phyloP scores from a whole-genome alignment of 768 basidiomycete species.

The Tulasnella sp. region DNA sequence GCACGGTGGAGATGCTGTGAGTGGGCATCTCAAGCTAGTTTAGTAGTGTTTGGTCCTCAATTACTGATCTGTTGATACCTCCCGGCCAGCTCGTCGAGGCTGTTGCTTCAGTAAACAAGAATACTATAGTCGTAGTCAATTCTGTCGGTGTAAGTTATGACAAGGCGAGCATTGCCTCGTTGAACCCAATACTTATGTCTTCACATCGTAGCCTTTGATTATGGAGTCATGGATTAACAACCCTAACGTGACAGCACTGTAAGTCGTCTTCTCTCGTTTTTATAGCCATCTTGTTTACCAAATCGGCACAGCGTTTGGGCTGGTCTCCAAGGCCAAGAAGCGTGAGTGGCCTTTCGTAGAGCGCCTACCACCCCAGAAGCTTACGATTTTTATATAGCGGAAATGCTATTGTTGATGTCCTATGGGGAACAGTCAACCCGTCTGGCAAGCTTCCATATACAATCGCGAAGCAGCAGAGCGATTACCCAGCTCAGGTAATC shows the following conservation, averaged over 20 bases:
- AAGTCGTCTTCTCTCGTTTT: background rate
- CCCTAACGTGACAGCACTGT: conserved; percentile 13
- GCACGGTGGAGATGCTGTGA: conserved; percentile 27
- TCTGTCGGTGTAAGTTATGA: conserved; percentile 13
- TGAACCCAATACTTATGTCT: no score
- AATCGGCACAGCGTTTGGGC: conserved; percentile 1
- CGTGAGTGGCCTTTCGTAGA: background rate
- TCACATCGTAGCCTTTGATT: conserved; percentile 9
- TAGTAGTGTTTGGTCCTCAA: background rate
- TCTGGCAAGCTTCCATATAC: conserved; percentile 33
- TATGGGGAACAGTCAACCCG: conserved; percentile 33
- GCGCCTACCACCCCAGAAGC: no score
- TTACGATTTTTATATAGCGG: conserved; percentile 19
- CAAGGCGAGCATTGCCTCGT: background rate
- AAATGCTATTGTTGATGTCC: conserved; percentile 31
- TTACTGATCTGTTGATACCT: background rate
- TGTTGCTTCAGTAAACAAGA: conserved; percentile 25
- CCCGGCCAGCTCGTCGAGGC: conserved; percentile 26
- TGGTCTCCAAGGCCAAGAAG: background rate
- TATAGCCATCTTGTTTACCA: background rate
- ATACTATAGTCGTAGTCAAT: conserved; percentile 31
- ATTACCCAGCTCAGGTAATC: conserved; percentile 29
- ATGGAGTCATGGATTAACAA: conserved; percentile 17
- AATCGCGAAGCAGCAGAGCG: conserved; percentile 29
- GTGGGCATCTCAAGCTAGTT: background rate